A percentile compares a stretch with the other conserved stretches of the same genome.
Evolutionary conservation across 192 early-diverging fungal genomes (phyloP).

Genomic region (Coemansia sp.): DNA sequence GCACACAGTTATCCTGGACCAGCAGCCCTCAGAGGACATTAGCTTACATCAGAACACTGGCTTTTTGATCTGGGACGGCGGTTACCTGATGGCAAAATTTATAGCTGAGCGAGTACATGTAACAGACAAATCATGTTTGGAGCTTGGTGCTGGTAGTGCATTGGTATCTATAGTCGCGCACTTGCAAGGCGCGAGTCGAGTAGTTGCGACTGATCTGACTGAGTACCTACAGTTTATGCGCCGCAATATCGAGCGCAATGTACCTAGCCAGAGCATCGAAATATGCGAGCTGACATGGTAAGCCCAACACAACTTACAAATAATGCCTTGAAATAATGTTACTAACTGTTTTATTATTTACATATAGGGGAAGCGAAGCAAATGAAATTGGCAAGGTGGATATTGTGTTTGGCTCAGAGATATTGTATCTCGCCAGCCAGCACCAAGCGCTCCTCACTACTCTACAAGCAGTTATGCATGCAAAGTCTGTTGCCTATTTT

Average conservation of each 20-base stretch:
- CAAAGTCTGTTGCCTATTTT: background rate
- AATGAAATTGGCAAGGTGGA: background rate
- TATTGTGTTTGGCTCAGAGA: background rate
- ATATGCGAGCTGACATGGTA: conserved; percentile 17
- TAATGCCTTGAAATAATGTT: background rate
- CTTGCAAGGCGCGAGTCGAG: background rate
- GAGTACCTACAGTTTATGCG: conserved; percentile 18
- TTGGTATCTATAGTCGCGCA: background rate
- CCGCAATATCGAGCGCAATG: conserved; percentile 17
- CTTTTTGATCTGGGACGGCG: conserved; percentile 36
- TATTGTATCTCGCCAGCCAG: background rate
- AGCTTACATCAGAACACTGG: conserved; percentile 28
- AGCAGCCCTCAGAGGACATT: conserved; percentile 18
- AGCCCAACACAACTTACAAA: background rate
- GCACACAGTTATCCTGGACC: conserved; percentile 18
- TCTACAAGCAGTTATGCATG: background rate
- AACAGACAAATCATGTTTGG: background rate
- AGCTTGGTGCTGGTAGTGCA: background rate
- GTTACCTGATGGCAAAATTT: conserved; percentile 28
- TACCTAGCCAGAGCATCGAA: background rate
- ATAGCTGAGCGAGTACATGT: background rate
- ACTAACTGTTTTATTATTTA: background rate
- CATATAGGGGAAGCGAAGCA: background rate
- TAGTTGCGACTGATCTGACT: conserved; percentile 23
- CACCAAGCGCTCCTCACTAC: background rate